Evolutionary conservation across 768 basidiomycete species (phyloP), one percentile per base, ranked within the genome.

Genomic region (Auriscalpium orientale): DNA sequence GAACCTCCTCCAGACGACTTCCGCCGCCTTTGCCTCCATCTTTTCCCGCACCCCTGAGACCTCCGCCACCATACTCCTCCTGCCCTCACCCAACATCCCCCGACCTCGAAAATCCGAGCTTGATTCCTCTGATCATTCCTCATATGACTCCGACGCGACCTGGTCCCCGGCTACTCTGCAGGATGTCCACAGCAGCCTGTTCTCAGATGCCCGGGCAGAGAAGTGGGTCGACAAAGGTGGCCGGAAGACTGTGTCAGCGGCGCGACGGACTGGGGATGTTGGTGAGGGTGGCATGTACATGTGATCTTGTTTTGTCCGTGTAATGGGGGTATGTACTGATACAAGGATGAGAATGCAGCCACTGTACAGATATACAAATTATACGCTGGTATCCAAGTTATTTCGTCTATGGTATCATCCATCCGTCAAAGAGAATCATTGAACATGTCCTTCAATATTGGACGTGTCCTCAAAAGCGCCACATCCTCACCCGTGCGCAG

Each of bases 361-460:
- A 28, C 28, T 28, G 28, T 28, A 28, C 28, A 28, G 28, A 28
- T 28, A 2, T 28, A 28, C 28, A 28, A 4, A 28, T 28, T 4
- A 28, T 28, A 28, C 28, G 28, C 28, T 28, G 4, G 28, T 28
- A 28, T 28, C 28, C 28, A 28, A 28, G 28, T 28, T 7, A 28
- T 28, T 7, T 28, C 5, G 28, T 28, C 28, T 28, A 28, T 28
- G 28, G 28, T 28, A 28, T 28, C 28, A 53, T 37, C 6, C 21
- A 33, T 8, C 40, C 16, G 7, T 53, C 40, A 53, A 46, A 45
- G 58, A 22, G 38, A 52, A 22, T 72, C 78, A 55, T 81, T 81
- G 11, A 84, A 67, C 51, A 87, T 68, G 61, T 88, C 86, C 65
- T 73, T 74, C 65, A 88, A 70, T 53, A 88, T 76, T 34, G 81